Percentiles rank a stretch among this genome's conserved stretches.
These are phyloP conservation scores for Epichloe aotearoae DNA, from an alignment of 2,329 filamentous ascomycete species.

Conservation along the genomic window DNA sequence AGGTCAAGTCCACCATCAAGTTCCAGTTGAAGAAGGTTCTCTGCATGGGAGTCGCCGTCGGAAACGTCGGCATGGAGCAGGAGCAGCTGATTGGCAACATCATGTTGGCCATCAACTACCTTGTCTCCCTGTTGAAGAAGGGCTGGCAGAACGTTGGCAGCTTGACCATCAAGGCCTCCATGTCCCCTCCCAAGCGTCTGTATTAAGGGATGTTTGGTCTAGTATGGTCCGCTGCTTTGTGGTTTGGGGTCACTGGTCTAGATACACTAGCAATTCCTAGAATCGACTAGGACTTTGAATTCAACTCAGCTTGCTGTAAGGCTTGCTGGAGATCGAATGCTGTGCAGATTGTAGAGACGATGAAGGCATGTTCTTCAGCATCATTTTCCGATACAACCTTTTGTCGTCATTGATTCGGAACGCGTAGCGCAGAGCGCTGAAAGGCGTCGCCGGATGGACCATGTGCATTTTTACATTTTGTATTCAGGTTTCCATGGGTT, in stretches of 20 bases:
- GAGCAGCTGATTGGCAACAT: constrained; percentile 97
- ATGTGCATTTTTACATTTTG: neutral
- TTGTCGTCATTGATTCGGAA: too few relatives aligned
- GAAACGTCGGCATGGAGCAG: constrained; percentile 93
- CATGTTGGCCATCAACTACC: constrained; percentile 99
- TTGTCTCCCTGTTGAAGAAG: constrained; percentile 99
- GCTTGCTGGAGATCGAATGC: neutral
- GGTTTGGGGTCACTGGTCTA: neutral
- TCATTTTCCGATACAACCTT: too few relatives aligned
- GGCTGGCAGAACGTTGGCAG: constrained; percentile 99
- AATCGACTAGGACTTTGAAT: constrained; percentile 6
- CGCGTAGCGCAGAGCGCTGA: neutral
- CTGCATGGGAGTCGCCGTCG: constrained; percentile 98
- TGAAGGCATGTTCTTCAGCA: too few relatives aligned
- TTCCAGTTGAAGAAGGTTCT: constrained; percentile 99
- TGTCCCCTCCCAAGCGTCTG: constrained; percentile 95
- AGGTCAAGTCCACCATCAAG: constrained; percentile 99
- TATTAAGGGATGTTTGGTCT: constrained; percentile 55
- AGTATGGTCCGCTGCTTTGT: constrained; percentile 9
- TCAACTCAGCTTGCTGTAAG: neutral
- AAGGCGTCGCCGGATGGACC: neutral
- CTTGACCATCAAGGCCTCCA: constrained; percentile 99
- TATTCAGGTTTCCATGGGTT: neutral
- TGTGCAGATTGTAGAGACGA: too few relatives aligned
- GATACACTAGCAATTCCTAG: neutral